Conservation (phyloP, 352 stramenopile species). For the Globisporangium polare region DNA sequence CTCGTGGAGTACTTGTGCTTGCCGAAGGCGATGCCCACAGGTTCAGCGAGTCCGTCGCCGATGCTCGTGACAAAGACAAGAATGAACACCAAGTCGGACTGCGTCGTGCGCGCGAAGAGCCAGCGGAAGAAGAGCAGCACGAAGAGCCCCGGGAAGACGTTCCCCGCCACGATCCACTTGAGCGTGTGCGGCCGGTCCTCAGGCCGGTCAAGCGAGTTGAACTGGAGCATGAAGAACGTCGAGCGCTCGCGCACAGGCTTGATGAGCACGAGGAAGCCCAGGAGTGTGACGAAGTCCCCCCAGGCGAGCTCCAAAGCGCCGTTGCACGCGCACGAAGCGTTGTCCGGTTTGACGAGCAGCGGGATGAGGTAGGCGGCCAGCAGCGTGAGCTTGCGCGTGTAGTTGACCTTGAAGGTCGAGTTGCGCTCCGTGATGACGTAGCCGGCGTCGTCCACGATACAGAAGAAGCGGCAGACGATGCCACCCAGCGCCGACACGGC, state of each 20-base stretch:
- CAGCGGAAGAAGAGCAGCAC: constrained; percentile 86
- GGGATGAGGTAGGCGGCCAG: constrained; percentile 79
- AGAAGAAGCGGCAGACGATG: constrained; percentile 80
- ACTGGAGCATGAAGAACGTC: constrained; percentile 86
- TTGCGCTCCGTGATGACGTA: constrained; percentile 84
- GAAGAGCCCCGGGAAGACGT: constrained; percentile 77
- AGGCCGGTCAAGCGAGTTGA: constrained; percentile 82
- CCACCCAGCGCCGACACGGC: constrained; percentile 68
- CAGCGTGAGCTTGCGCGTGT: constrained; percentile 80
- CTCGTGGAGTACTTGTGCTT: constrained; percentile 66
- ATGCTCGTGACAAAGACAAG: constrained; percentile 73
- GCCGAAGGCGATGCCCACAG: constrained; percentile 50
- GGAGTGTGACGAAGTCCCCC: constrained; percentile 79
- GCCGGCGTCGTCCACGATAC: constrained; percentile 71
- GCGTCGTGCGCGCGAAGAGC: constrained; percentile 73
- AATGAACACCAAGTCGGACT: constrained; percentile 76
- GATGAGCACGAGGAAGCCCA: constrained; percentile 81
- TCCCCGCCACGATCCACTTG: constrained; percentile 79
- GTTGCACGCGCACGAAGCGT: constrained; percentile 32
- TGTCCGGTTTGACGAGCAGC: constrained; percentile 65
- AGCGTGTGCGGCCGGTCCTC: constrained; percentile 77
- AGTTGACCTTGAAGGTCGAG: constrained; percentile 87
- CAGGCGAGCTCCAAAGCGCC: constrained; percentile 66
- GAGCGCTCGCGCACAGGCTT: constrained; percentile 76
- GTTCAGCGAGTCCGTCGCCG: constrained; percentile 51